Evolutionary conservation across 768 basidiomycete genomes (phyloP), one percentile per base, ranked within the genome.

Genomic region (Amanita brunnescens): DNA sequence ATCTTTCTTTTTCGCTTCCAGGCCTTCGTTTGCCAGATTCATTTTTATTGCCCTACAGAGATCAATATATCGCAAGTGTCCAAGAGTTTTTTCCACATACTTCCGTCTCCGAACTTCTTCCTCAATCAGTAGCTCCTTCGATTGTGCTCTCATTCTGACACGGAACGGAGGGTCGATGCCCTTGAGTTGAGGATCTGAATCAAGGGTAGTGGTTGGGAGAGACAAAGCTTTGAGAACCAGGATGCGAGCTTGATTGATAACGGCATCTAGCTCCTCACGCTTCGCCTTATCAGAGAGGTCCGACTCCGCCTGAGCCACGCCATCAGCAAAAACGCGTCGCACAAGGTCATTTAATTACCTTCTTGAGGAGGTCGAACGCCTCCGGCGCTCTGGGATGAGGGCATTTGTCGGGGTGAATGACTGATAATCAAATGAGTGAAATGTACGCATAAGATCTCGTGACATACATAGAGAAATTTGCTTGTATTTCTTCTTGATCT

Each of bases 381-480:
- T 96, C 91, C 59, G 91, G 85, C 46, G 91, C 89, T 60, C 83
- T 80, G 24, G 79, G 74, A 69, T 96, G 91, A 64, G 88, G 73
- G 60, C 87, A 87, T 77, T 98, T 99, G 75, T 99, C 96, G 55
- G 96, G 96, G 76, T 99, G 96, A 62, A 99, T 97, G 68, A 96
- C 90, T 92, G 64, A 55, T 51, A 30, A 54, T 29, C 42, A 40
- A 20, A 55, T 49, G 14, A 49, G 45, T 7, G 23, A 18, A 23
- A 1, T 2, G 10, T 38, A 41, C 8, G 29, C 7, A 16, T 47
- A 35, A n/a, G 21, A 29, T 21, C 30, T 24, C 6, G 39, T 35
- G 45, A 71, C 84, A 68, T 68, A 91, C 90, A 86, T 39, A 92
- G 75, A 57, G 90, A 92, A 61, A 91, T 67, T 59, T 91, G 87